Evolutionary conservation across 2,329 filamentous ascomycete genomes (phyloP).

Genomic region (Claviceps sp.): DNA sequence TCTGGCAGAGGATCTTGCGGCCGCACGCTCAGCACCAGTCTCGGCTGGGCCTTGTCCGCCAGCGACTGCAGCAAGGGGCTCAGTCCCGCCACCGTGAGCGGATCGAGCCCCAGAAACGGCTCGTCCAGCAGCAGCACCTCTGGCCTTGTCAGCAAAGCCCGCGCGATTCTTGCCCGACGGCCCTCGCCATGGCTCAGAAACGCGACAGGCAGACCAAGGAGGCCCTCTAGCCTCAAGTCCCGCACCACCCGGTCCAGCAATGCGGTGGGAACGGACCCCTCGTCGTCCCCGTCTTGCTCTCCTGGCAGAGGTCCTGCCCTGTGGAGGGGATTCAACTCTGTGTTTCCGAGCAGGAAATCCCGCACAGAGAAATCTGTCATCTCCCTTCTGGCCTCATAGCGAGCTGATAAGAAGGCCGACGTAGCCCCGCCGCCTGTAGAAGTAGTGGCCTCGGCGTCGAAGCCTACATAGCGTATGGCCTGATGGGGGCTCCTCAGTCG

Average conservation of each 20-base stretch:
- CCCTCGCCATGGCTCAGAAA: constrained; percentile 93
- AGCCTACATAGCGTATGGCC: constrained; percentile 83
- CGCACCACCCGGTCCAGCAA: constrained; percentile 49
- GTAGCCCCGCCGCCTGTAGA: constrained; percentile 39
- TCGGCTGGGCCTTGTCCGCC: constrained; percentile 51
- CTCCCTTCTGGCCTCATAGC: constrained; percentile 81
- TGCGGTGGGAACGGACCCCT: constrained; percentile 32
- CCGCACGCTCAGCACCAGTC: constrained; percentile 63
- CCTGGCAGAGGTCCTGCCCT: constrained; percentile 7
- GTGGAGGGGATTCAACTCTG: constrained; percentile 60
- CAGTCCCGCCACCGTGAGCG: constrained; percentile 59
- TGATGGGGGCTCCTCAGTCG: constrained; percentile 44
- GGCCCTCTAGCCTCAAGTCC: constrained; percentile 53
- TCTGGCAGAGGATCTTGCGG: constrained; percentile 79
- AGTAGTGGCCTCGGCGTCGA: constrained; percentile 56
- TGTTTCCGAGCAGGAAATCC: constrained; percentile 73
- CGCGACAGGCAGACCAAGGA: constrained; percentile 71
- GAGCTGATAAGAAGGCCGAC: constrained; percentile 75
- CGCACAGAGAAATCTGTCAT: constrained; percentile 74
- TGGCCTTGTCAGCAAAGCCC: constrained; percentile 64
- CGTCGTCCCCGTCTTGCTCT: constrained; percentile 24
- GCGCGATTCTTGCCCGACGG: constrained; percentile 73
- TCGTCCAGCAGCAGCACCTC: constrained; percentile 81
- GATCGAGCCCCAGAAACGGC: constrained; percentile 92
- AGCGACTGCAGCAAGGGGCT: constrained; percentile 57